phyloP scores from a whole-genome alignment of 768 basidiomycete genomes.

The Mycena albidolilacea region DNA sequence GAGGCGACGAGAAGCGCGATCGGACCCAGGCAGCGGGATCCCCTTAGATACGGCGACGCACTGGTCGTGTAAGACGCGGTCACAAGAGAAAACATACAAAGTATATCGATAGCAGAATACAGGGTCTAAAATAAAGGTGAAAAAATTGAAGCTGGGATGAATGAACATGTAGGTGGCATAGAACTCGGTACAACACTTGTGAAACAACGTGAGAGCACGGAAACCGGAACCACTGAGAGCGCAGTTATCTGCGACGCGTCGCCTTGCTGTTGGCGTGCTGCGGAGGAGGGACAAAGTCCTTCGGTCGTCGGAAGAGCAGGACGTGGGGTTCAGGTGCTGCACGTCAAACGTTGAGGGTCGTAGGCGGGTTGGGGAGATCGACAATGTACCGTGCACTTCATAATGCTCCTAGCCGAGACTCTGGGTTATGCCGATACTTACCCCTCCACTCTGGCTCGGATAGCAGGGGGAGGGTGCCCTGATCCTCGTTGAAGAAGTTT shows the following conservation, averaged over 20 bases:
- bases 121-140: constrained; percentile 4
- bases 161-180: constrained; percentile 33
- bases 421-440: constrained; percentile 95
- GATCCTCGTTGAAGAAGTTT: constrained; percentile 81
- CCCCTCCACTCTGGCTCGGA: constrained; percentile 95
- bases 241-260: constrained; percentile 35
- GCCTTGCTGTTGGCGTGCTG: constrained; percentile 54
- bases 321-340: constrained; percentile 94
- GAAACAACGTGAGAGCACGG: constrained; percentile 13
- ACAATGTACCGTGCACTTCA: constrained; percentile 88
- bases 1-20: too few species aligned
- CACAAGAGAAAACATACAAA: constrained; percentile 2
- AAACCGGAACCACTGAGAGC: neutral
- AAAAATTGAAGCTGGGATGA: constrained; percentile 12
- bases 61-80: neutral
- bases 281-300: constrained; percentile 72
- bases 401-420: constrained; percentile 98
- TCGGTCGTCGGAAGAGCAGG: constrained; percentile 89
- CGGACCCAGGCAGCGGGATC: too few species aligned
- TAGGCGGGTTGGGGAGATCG: constrained; percentile 4
- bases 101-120: constrained; percentile 32
- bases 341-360: constrained; percentile 14
- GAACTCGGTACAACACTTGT: constrained; percentile 27
- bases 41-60: too few species aligned
- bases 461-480: constrained; percentile 86